Evolutionary conservation across 139 green algal genomes (phyloP).

Genomic region (Nannochloris sp.): DNA sequence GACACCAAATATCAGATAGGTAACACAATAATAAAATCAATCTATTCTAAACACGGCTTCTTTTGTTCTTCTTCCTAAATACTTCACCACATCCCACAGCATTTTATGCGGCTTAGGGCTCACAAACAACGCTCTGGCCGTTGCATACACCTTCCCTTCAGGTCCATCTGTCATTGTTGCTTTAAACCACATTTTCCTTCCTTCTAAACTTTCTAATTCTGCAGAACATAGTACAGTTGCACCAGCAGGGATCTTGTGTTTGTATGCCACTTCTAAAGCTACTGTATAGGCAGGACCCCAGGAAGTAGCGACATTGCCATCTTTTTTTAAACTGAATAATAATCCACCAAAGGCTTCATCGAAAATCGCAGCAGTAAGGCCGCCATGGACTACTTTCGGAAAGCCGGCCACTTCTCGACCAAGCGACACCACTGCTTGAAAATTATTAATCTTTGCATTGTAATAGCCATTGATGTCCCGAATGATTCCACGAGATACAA

Average conservation of each 20-base stretch:
- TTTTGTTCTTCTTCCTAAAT: slow-evolving; percentile 13
- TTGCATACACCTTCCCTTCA: slow-evolving; percentile 54
- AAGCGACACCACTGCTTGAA: slow-evolving; percentile 2
- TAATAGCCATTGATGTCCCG: slow-evolving; percentile 51
- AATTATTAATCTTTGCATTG: slow-evolving; percentile 17
- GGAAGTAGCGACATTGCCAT: neutral
- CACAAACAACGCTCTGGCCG: slow-evolving; percentile 69
- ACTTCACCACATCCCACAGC: slow-evolving; percentile 32
- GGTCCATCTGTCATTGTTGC: slow-evolving; percentile 34
- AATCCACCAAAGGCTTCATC: slow-evolving; percentile 64
- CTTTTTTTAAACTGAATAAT: slow-evolving; percentile 34
- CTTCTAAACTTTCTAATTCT: slow-evolving; percentile 57
- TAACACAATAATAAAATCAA: too few species aligned
- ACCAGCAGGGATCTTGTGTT: slow-evolving; percentile 38
- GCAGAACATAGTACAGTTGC: slow-evolving; percentile 49
- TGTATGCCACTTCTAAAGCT: slow-evolving; percentile 65
- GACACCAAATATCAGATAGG: too few species aligned
- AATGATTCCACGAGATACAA: slow-evolving; percentile 40
- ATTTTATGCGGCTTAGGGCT: slow-evolving; percentile 37
- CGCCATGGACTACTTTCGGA: slow-evolving; percentile 55
- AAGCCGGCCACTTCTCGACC: slow-evolving; percentile 10
- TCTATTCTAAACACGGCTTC: too few species aligned
- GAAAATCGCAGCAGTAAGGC: slow-evolving; percentile 66
- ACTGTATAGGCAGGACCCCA: slow-evolving; percentile 33
- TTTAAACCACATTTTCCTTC: slow-evolving; percentile 73